phyloP scores from a whole-genome alignment of 352 stramenopile genomes.

The Phytophthora pinifolia region DNA sequence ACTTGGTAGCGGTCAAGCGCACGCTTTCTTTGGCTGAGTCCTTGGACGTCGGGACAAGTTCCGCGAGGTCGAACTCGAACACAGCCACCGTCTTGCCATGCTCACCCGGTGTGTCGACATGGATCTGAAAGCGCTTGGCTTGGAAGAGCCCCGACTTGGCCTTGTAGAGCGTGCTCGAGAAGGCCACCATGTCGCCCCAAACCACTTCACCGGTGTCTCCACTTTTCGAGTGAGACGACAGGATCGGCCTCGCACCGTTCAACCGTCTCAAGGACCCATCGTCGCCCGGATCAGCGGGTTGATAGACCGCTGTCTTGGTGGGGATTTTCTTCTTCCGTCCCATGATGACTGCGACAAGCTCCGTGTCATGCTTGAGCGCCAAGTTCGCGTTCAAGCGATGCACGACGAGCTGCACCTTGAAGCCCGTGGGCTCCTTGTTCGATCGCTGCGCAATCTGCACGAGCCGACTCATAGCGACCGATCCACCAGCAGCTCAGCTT shows the following conservation, averaged over 20 bases:
- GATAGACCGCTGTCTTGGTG: slow-evolving; percentile 55
- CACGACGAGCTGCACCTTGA: slow-evolving; percentile 72
- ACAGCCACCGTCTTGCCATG: slow-evolving; percentile 55
- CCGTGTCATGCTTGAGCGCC: slow-evolving; percentile 43
- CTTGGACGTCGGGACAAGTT: slow-evolving; percentile 62
- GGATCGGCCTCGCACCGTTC: slow-evolving; percentile 27
- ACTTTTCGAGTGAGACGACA: slow-evolving; percentile 25
- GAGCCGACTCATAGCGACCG: slow-evolving; percentile 55
- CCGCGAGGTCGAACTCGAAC: slow-evolving; percentile 72
- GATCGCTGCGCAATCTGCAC: slow-evolving; percentile 64
- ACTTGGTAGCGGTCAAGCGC: slow-evolving; percentile 57
- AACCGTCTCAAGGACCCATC: slow-evolving; percentile 30
- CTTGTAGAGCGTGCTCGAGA: slow-evolving; percentile 76
- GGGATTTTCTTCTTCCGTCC: slow-evolving; percentile 71
- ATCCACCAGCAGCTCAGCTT: background rate
- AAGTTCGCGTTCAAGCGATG: slow-evolving; percentile 65
- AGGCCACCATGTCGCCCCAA: slow-evolving; percentile 75
- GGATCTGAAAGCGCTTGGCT: slow-evolving; percentile 65
- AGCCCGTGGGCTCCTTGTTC: slow-evolving; percentile 56
- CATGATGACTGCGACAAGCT: slow-evolving; percentile 64
- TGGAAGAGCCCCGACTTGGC: slow-evolving; percentile 74
- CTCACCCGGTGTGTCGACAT: slow-evolving; percentile 41
- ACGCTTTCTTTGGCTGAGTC: slow-evolving; percentile 68
- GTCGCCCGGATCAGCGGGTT: slow-evolving; percentile 29
- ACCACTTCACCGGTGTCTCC: slow-evolving; percentile 53